Conservation (phyloP, 2,329 filamentous ascomycete genomes). For the Epichloe gansuensis region DNA sequence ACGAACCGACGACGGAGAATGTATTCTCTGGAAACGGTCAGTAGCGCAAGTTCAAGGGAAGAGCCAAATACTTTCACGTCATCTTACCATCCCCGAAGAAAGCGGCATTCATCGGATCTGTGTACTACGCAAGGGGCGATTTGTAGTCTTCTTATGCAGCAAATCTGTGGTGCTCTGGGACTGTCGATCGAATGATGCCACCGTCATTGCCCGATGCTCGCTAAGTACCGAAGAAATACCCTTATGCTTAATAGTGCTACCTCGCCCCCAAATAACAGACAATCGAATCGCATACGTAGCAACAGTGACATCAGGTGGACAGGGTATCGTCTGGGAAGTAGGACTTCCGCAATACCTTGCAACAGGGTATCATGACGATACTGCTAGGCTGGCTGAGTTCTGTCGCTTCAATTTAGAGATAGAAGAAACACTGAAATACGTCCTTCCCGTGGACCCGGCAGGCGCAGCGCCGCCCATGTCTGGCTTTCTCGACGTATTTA, state of each 20-base stretch:
- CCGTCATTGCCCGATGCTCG: slow-evolving; percentile 34
- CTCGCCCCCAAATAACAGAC: slow-evolving; percentile 43
- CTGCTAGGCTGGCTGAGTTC: slow-evolving; percentile 45
- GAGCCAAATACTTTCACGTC: slow-evolving; percentile 41
- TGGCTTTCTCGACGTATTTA: slow-evolving; percentile 76
- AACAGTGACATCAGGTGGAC: slow-evolving; percentile 68
- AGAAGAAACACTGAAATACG: slow-evolving; percentile 46
- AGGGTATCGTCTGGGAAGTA: slow-evolving; percentile 73
- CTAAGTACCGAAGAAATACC: slow-evolving; percentile 58
- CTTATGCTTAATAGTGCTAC: slow-evolving; percentile 68
- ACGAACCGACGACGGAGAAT: slow-evolving; percentile 65
- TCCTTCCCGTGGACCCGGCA: slow-evolving; percentile 78
- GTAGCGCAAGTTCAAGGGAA: slow-evolving; percentile 22
- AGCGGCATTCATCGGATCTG: slow-evolving; percentile 72
- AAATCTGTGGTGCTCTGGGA: slow-evolving; percentile 68
- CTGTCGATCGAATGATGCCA: slow-evolving; percentile 47
- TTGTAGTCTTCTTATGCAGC: slow-evolving; percentile 69
- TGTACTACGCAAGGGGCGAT: slow-evolving; percentile 63
- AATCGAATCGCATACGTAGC: slow-evolving; percentile 57
- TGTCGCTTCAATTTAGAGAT: slow-evolving; percentile 57
- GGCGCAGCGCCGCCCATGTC: slow-evolving; percentile 59
- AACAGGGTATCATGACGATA: slow-evolving; percentile 12
- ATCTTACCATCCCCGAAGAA: slow-evolving; percentile 54
- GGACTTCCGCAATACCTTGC: slow-evolving; percentile 39
- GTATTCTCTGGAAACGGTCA: slow-evolving; percentile 67